phyloP scores from a whole-genome alignment of 495 filamentous ascomycete species.

The Hypoxylon crocopeplum region DNA sequence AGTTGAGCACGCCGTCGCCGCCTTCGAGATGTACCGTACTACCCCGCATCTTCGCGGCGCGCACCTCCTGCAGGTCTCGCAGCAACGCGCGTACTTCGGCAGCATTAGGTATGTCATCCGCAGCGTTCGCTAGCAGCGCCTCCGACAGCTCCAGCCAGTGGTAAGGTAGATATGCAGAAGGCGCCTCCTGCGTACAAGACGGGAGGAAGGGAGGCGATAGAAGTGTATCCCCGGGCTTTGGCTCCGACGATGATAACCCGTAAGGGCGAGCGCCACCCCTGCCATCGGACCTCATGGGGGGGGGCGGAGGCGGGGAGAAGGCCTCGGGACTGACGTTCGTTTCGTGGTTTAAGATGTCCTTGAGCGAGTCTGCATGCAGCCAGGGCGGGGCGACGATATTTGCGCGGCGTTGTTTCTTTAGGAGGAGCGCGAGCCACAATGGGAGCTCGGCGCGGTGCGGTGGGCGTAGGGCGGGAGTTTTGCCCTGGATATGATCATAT shows the following conservation, averaged over 20 bases:
- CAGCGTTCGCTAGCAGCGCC: slow-evolving; percentile 80
- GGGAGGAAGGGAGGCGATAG: slow-evolving; percentile 68
- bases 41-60: slow-evolving; percentile 85
- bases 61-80: slow-evolving; percentile 83
- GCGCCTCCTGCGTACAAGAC: slow-evolving; percentile 63
- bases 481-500: slow-evolving; percentile 64
- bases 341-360: slow-evolving; percentile 78
- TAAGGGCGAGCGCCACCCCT: slow-evolving; percentile 44
- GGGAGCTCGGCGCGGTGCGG: slow-evolving; percentile 82
- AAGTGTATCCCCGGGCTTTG: slow-evolving; percentile 35
- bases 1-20: slow-evolving; percentile 70
- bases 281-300: slow-evolving; percentile 58
- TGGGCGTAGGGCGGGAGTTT: slow-evolving; percentile 75
- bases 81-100: slow-evolving; percentile 77
- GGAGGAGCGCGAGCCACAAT: slow-evolving; percentile 95
- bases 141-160: slow-evolving; percentile 93
- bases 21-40: slow-evolving; percentile 74
- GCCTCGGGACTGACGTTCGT: slow-evolving; percentile 66
- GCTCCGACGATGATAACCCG: slow-evolving; percentile 27
- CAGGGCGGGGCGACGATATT: slow-evolving; percentile 92
- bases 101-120: slow-evolving; percentile 81
- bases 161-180: slow-evolving; percentile 77
- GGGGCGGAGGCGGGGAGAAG: slow-evolving; percentile 77
- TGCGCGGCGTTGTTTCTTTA: slow-evolving; percentile 92
- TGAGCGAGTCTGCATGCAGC: slow-evolving; percentile 77